Conservation (phyloP, 106 monocot species). For the Phalaenopsis equestris region DNA sequence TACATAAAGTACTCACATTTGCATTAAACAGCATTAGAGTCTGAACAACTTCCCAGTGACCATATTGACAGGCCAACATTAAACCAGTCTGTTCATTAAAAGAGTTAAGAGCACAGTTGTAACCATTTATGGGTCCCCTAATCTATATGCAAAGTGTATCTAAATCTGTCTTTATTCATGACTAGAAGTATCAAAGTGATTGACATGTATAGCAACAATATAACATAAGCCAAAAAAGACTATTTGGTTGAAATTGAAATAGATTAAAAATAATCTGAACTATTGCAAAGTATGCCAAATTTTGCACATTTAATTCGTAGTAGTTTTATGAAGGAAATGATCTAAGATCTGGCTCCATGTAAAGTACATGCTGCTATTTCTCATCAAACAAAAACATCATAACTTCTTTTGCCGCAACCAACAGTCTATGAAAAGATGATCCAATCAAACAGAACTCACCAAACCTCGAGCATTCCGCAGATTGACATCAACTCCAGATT, state of each 20-base stretch:
- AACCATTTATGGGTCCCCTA: neutral
- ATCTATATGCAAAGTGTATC: neutral
- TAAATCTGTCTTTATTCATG: neutral
- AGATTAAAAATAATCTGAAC: neutral
- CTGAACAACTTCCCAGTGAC: constrained; percentile 12
- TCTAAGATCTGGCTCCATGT: neutral
- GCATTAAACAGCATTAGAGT: neutral
- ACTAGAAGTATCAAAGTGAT: neutral
- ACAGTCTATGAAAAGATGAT: neutral
- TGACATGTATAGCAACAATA: neutral
- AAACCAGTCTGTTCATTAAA: constrained; percentile 3
- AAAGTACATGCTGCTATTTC: neutral
- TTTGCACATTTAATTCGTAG: neutral
- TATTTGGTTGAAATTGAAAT: neutral
- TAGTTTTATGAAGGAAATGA: neutral
- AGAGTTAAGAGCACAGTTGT: neutral
- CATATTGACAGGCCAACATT: constrained; percentile 8
- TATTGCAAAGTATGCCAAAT: neutral
- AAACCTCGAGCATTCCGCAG: constrained; percentile 52
- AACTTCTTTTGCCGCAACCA: too few species aligned
- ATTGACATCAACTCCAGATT: constrained; percentile 58
- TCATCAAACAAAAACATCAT: neutral
- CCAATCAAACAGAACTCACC: constrained; percentile 22
- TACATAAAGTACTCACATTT: constrained; percentile 1
- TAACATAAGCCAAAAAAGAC: neutral